Percentiles rank a stretch among this genome's conserved stretches.
phyloP scores from a whole-genome alignment of 1,139 yeast genomes.

The Pichia sp. region DNA sequence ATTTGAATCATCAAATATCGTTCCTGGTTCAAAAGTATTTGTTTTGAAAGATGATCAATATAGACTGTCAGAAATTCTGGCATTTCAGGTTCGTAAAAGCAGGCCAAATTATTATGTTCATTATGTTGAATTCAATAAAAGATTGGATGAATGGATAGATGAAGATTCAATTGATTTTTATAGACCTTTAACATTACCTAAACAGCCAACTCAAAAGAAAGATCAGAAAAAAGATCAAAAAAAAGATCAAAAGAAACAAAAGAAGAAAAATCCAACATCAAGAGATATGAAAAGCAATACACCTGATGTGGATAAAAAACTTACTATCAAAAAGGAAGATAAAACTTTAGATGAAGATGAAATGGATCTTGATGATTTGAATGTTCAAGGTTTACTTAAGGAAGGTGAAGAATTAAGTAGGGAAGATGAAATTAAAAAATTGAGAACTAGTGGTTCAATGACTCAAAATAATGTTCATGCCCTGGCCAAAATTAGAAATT shows the following conservation, averaged over 20 bases:
- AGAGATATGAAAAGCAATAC: conserved; percentile 6
- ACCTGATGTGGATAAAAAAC: conserved; percentile 10
- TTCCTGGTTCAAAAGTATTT: conserved; percentile 72
- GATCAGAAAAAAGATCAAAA: conserved; percentile 39
- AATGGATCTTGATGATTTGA: conserved; percentile 80
- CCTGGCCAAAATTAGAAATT: conserved; percentile 84
- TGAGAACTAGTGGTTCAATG: conserved; percentile 95
- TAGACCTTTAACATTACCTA: conserved; percentile 66
- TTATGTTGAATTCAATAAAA: conserved; percentile 87
- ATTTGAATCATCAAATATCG: conserved; percentile 42
- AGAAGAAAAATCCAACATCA: conserved; percentile 31
- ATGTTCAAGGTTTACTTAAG: conserved; percentile 70
- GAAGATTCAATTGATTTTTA: conserved; percentile 64
- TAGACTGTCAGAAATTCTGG: conserved; percentile 79
- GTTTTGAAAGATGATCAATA: conserved; percentile 76
- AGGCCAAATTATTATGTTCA: conserved; percentile 84
- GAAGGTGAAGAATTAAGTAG: conserved; percentile 69
- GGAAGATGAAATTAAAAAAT: conserved; percentile 87
- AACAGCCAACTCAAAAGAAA: conserved; percentile 38
- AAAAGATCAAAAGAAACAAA: conserved; percentile 42
- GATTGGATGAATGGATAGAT: conserved; percentile 90
- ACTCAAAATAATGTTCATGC: conserved; percentile 72
- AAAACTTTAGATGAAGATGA: conserved; percentile 44
- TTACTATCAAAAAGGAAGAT: conserved; percentile 8
- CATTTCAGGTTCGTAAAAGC: conserved; percentile 69